Evolutionary conservation across 257 asterid species (phyloP).

Genomic region (Buddleja alternifolia): DNA sequence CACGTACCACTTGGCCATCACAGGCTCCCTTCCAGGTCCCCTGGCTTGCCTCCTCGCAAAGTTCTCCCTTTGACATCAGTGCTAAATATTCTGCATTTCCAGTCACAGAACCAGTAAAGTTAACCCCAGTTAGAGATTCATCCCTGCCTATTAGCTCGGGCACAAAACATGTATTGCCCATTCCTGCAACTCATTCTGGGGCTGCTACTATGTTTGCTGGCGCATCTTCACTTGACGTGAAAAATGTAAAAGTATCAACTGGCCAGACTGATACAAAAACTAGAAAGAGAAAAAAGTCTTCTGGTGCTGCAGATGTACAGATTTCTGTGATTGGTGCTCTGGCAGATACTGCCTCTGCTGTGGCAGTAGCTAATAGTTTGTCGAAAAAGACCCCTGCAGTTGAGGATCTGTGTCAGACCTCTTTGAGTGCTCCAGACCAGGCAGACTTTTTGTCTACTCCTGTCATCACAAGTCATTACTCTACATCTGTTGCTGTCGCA

Average conservation of each 20-base stretch:
- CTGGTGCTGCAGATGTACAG: slow-evolving; percentile 57
- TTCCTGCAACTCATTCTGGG: slow-evolving; percentile 49
- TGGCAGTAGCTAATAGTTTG: slow-evolving; percentile 40
- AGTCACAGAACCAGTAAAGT: slow-evolving; percentile 55
- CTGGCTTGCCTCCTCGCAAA: slow-evolving; percentile 78
- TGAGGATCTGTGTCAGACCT: slow-evolving; percentile 47
- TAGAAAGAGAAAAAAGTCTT: slow-evolving; percentile 77
- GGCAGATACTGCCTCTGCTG: slow-evolving; percentile 47
- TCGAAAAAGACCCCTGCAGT: slow-evolving; percentile 45
- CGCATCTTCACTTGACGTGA: slow-evolving; percentile 49
- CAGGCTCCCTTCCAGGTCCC: slow-evolving; percentile 72
- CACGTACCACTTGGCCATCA: slow-evolving; percentile 62
- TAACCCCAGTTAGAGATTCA: slow-evolving; percentile 54
- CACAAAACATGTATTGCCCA: slow-evolving; percentile 40
- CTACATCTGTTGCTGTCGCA: slow-evolving; percentile 67
- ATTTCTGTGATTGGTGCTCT: slow-evolving; percentile 41
- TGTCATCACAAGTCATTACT: slow-evolving; percentile 48
- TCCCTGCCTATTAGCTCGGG: slow-evolving; percentile 46
- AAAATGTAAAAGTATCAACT: slow-evolving; percentile 48
- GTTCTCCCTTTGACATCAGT: slow-evolving; percentile 61
- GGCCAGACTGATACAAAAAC: slow-evolving; percentile 58
- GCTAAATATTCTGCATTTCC: slow-evolving; percentile 58
- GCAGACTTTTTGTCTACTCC: slow-evolving; percentile 43
- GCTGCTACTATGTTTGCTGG: slow-evolving; percentile 41
- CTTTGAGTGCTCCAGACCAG: slow-evolving; percentile 52